A percentile compares a stretch with the other conserved stretches of the same genome.
Evolutionary conservation across 352 stramenopile species (phyloP).

Genomic region (Phytophthora fragariae): DNA sequence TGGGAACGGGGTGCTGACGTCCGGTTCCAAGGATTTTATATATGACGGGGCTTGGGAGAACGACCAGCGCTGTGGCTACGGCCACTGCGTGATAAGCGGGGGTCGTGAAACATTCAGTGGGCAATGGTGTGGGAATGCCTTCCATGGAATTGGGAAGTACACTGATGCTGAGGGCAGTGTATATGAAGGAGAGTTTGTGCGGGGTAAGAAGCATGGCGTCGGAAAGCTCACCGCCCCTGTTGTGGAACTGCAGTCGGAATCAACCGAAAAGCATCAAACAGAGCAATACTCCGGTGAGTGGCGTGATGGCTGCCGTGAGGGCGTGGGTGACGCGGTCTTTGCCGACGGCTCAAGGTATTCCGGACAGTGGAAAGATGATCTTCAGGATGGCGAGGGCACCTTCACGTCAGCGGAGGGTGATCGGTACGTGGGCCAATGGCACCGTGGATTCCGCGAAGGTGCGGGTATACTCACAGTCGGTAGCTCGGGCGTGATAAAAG

Average conservation of each 20-base stretch:
- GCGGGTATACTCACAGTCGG: constrained; percentile 51
- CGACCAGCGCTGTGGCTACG: constrained; percentile 67
- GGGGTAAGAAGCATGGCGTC: constrained; percentile 80
- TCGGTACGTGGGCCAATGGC: constrained; percentile 79
- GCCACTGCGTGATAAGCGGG: constrained; percentile 79
- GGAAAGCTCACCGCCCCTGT: constrained; percentile 44
- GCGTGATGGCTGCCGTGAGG: constrained; percentile 57
- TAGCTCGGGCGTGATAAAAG: constrained; percentile 67
- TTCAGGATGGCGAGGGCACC: constrained; percentile 70
- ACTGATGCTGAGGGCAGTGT: constrained; percentile 83
- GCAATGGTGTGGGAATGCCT: constrained; percentile 74
- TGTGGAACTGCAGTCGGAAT: constrained; percentile 29
- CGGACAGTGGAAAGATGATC: constrained; percentile 60
- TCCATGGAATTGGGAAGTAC: constrained; percentile 81
- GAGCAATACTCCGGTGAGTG: constrained; percentile 77
- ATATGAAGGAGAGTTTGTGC: constrained; percentile 85
- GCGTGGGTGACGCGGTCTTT: constrained; percentile 66
- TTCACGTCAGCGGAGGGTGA: constrained; percentile 63
- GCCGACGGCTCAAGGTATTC: constrained; percentile 66
- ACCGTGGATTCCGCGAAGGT: constrained; percentile 58
- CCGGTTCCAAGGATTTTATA: constrained; percentile 80
- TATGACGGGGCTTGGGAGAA: constrained; percentile 81
- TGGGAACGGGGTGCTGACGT: constrained; percentile 72
- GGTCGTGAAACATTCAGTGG: constrained; percentile 79
- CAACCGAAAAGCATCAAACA: constrained; percentile 7